Evolutionary conservation across 441 rosid genomes (phyloP).

Genomic region (Pelargonium citronellum): DNA sequence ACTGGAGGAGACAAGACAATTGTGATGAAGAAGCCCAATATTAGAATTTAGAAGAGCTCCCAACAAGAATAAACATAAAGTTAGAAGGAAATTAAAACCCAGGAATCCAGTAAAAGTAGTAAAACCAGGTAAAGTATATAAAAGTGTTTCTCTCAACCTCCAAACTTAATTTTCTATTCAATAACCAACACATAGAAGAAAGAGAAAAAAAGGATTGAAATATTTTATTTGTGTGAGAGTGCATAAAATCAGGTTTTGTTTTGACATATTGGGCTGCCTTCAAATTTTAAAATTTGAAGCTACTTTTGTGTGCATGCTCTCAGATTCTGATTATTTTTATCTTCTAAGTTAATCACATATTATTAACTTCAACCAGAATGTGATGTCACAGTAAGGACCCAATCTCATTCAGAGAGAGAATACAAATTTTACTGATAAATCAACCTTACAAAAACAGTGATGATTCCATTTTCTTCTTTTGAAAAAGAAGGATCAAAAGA

Average conservation of each 20-base stretch:
- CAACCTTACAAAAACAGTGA: conserved; percentile 7
- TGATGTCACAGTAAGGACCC: conserved; percentile 3
- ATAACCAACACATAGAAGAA: neutral
- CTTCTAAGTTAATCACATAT: conserved; percentile 5
- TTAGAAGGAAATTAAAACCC: conserved; percentile 23
- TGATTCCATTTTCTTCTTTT: conserved; percentile 11
- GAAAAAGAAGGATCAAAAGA: neutral
- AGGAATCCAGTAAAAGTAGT: conserved; percentile 38
- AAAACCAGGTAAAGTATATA: conserved; percentile 23
- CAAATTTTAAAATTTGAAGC: neutral
- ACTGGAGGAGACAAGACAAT: too few species aligned
- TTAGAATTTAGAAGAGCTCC: neutral
- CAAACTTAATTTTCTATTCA: conserved; percentile 8
- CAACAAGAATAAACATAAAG: neutral
- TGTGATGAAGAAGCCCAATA: neutral
- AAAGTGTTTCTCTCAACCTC: conserved; percentile 16
- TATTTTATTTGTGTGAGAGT: neutral
- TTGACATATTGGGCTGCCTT: conserved; percentile 5
- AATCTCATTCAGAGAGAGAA: neutral
- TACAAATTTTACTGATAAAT: conserved; percentile 1
- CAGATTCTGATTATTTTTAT: neutral
- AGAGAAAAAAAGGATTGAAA: neutral
- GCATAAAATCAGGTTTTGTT: conserved; percentile 8
- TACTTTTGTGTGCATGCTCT: conserved; percentile 8
- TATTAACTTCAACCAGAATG: neutral